Evolutionary conservation across 2,329 filamentous ascomycete genomes (phyloP), one percentile per base, ranked within the genome.

Genomic region (Aspergillus quadrilineatus): DNA sequence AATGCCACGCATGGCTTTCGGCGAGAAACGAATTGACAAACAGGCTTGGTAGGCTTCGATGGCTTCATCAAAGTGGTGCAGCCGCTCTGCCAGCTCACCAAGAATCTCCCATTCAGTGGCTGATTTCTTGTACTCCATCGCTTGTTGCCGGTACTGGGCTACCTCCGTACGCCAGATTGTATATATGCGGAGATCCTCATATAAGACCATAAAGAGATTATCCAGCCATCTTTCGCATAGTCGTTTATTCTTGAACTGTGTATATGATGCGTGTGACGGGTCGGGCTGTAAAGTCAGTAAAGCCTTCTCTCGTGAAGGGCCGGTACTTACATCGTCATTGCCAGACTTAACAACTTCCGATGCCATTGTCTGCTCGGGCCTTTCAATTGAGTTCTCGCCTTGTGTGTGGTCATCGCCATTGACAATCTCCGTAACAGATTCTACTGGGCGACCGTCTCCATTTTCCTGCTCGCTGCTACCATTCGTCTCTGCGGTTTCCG

Each of bases 111-210:
- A 99, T 73, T 99, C 94, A 64, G 96, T 92, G 1, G 93, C 89
- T 1, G 89, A 94, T 77, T 97, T 99, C 77, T 94, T 94, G 79
- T 97, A 99, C 63, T 95, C 88, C 74, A 96, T 87, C 60, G 93
- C 89, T 73, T 97, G 93, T 53, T 93, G 90, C 22, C 90, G 88
- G 71, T 92, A 97, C 72, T 97, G 93, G 0, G 92, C 90, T 85
- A 97, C 94, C 73, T 99, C 94, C 0, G 94, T 97, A 55, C 94
- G 88, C 94, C 94, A 99, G 73, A 99, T 99, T 10, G 94, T 99
- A 79, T 99, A 99, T 45, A 99, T 93, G 49, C 94, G 90, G 15
- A 99, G 83, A 69, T 99, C 94, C 74, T 99, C 94, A 73, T 99
- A 99, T 2, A 99, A 82, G 0, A 97, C 94, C 94, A 99, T 99